A percentile compares a stretch with the other conserved stretches of the same genome.
phyloP scores from a whole-genome alignment of 495 filamentous ascomycete species.

The Evansstolkia leycettana region DNA sequence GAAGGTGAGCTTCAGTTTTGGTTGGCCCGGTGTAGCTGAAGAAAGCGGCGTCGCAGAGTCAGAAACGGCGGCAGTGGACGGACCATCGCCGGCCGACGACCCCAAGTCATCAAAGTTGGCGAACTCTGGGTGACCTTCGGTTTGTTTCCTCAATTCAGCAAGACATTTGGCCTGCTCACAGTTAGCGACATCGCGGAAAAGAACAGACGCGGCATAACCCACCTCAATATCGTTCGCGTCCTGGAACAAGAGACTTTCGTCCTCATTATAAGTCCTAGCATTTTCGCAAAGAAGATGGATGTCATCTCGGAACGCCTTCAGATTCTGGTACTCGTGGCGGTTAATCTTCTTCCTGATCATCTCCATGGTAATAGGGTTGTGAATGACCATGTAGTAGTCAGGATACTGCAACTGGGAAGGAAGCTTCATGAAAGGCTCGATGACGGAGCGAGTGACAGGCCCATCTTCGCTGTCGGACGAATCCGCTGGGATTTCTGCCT shows the following conservation, averaged over 20 bases:
- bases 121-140: constrained; percentile 60
- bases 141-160: constrained; percentile 53
- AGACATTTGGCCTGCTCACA: constrained; percentile 48
- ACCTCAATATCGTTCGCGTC: constrained; percentile 94
- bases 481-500: constrained; percentile 47
- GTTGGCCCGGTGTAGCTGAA: constrained; percentile 36
- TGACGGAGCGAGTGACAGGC: constrained; percentile 58
- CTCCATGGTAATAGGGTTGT: constrained; percentile 85
- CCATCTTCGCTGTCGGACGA: constrained; percentile 49
- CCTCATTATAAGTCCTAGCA: constrained; percentile 91
- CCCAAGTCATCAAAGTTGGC: constrained; percentile 52
- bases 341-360: constrained; percentile 89
- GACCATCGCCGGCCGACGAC: constrained; percentile 41
- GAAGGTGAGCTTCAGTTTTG: constrained; percentile 46
- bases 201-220: constrained; percentile 17
- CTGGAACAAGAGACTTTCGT: constrained; percentile 76
- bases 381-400: constrained; percentile 90
- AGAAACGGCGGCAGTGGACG: constrained; percentile 52
- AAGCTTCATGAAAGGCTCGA: constrained; percentile 86
- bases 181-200: constrained; percentile 14
- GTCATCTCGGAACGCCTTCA: constrained; percentile 71
- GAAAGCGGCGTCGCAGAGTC: constrained; percentile 60
- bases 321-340: constrained; percentile 73
- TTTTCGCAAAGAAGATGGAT: constrained; percentile 77
- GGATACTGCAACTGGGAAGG: constrained; percentile 79